phyloP scores from a whole-genome alignment of 106 monocot species.

The Chionographis japonica region DNA sequence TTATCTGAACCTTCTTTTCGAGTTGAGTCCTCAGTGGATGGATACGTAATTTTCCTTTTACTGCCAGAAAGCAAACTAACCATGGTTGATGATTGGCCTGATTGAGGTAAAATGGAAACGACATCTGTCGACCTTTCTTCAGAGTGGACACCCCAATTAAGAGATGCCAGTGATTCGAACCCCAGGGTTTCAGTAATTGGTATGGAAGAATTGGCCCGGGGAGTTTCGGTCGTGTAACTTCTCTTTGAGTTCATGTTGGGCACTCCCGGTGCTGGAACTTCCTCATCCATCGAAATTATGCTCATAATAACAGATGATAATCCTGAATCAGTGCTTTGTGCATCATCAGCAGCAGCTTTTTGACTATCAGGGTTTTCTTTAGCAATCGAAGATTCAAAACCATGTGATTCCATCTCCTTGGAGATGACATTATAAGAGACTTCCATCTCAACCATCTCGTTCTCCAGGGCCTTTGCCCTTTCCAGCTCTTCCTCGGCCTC shows the following conservation, averaged over 20 bases:
- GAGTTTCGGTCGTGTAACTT: not conserved
- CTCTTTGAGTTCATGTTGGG: not conserved
- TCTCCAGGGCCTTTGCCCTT: conserved; percentile 71
- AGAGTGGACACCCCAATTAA: not conserved
- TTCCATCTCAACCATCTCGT: conserved; percentile 62
- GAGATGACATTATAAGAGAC: conserved; percentile 6
- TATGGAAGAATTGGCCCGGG: not conserved
- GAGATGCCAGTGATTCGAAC: not conserved
- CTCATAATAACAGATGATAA: conserved; percentile 3
- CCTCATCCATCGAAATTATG: not conserved
- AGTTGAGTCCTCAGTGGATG: not conserved
- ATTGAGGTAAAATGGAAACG: not conserved
- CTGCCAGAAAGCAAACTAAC: not conserved
- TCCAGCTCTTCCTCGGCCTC: conserved; percentile 78
- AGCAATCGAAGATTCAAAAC: conserved; percentile 8
- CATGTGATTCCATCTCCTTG: conserved; percentile 10
- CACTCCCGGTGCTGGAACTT: not conserved
- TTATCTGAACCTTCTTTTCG: not conserved
- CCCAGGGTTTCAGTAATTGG: not conserved
- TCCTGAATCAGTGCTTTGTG: conserved; percentile 3
- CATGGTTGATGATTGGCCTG: not conserved
- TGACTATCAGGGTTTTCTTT: conserved; percentile 11
- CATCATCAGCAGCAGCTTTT: not conserved
- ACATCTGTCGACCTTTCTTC: not conserved
- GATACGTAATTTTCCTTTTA: not conserved